Percentiles rank a stretch among this genome's conserved stretches.
Conservation (phyloP, 352 stramenopile species). For the Phytophthora ohioensis region DNA sequence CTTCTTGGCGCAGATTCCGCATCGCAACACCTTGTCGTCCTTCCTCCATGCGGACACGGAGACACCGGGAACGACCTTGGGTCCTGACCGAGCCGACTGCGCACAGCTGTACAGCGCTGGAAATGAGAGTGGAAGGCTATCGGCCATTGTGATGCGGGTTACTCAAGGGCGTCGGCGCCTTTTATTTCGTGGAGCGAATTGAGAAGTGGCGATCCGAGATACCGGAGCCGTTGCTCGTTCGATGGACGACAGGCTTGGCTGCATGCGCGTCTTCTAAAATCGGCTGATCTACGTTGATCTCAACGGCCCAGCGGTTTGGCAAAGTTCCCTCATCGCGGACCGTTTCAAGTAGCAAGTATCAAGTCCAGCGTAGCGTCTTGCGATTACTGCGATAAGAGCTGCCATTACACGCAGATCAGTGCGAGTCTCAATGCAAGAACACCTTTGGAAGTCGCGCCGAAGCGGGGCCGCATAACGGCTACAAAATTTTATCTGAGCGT, state of each 20-base stretch:
- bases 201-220: slow-evolving; percentile 21
- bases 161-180: not conserved
- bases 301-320: slow-evolving; percentile 24
- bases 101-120: slow-evolving; percentile 49
- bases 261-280: slow-evolving; percentile 29
- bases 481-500: slow-evolving; percentile 22
- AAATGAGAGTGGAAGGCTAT: slow-evolving; percentile 54
- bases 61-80: slow-evolving; percentile 60
- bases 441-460: slow-evolving; percentile 28
- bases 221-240: slow-evolving; percentile 12
- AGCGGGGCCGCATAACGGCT: slow-evolving; percentile 23
- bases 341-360: slow-evolving; percentile 29
- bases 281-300: slow-evolving; percentile 15
- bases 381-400: not conserved
- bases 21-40: slow-evolving; percentile 53
- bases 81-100: slow-evolving; percentile 34
- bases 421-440: slow-evolving; percentile 13
- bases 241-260: slow-evolving; percentile 15
- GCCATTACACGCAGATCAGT: not conserved
- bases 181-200: slow-evolving; percentile 26
- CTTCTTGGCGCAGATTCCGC: slow-evolving; percentile 73
- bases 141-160: slow-evolving; percentile 41
- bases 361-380: slow-evolving; percentile 8
- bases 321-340: slow-evolving; percentile 21
- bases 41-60: slow-evolving; percentile 62